Evolutionary conservation across 1,139 yeast genomes (phyloP).

Genomic region (Lodderomyces oxycetoniae): DNA sequence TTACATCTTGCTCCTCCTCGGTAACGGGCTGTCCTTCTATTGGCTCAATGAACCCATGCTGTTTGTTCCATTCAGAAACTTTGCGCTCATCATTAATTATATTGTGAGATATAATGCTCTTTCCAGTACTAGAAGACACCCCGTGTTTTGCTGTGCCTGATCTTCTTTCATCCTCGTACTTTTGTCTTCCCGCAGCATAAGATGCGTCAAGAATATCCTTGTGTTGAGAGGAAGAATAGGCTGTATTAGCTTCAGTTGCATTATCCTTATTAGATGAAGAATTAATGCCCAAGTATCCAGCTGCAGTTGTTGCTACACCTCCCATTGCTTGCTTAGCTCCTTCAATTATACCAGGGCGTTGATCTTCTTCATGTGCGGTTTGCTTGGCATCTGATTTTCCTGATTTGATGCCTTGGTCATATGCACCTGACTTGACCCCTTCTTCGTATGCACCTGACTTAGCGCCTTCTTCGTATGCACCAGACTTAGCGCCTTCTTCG

Average conservation of each 20-base stretch:
- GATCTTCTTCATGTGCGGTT: conserved; percentile 2
- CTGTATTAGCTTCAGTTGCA: not conserved
- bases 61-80: conserved; percentile 25
- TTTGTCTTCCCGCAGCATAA: conserved; percentile 5
- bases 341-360: conserved; percentile 6
- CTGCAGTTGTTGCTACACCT: conserved; percentile 8
- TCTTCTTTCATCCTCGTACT: conserved; percentile 2
- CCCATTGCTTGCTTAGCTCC: conserved; percentile 10
- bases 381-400: conserved; percentile 1
- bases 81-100: conserved; percentile 18
- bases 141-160: conserved; percentile 8
- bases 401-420: conserved; percentile 4
- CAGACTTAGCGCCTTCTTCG: conserved; percentile 2
- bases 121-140: conserved; percentile 5
- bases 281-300: conserved; percentile 7
- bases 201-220: conserved; percentile 3
- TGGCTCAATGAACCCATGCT: conserved; percentile 23
- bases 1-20: conserved; percentile 3
- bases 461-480: conserved; percentile 7
- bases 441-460: conserved; percentile 5
- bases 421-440: conserved; percentile 2
- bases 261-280: not conserved
- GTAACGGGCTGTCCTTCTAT: not conserved
- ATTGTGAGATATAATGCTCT: conserved; percentile 8
- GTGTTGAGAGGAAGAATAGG: conserved; percentile 1